Evolutionary conservation across 1,284 basidiomycete species (phyloP).

Genomic region (Cerioporus squamosus): DNA sequence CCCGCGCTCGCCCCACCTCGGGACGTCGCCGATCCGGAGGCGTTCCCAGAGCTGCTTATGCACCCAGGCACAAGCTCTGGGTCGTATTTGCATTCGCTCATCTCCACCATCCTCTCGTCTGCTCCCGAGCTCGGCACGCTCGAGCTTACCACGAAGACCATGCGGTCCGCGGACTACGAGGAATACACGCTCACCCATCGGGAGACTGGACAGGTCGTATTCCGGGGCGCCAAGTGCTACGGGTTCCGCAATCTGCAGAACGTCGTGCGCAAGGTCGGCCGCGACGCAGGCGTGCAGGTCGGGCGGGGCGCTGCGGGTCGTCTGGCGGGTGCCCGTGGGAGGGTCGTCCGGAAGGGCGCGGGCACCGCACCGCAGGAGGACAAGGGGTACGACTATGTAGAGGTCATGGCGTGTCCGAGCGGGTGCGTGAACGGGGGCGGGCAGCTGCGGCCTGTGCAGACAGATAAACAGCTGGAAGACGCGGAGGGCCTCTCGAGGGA

Average conservation of each 20-base stretch:
- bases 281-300: constrained; percentile 78
- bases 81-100: constrained; percentile 86
- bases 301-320: constrained; percentile 69
- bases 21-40: constrained; percentile 23
- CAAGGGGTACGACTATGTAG: constrained; percentile 89
- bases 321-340: constrained; percentile 38
- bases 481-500: constrained; percentile 64
- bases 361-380: constrained; percentile 47
- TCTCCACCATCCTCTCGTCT: constrained; percentile 51
- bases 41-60: constrained; percentile 73
- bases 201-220: constrained; percentile 65
- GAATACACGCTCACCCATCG: constrained; percentile 61
- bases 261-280: constrained; percentile 92
- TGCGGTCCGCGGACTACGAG: constrained; percentile 70
- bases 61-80: constrained; percentile 93
- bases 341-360: constrained; percentile 36
- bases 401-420: constrained; percentile 99
- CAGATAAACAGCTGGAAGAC: constrained; percentile 40
- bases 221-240: constrained; percentile 94
- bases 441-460: constrained; percentile 70
- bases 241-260: constrained; percentile 99
- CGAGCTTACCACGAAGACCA: constrained; percentile 59
- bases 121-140: constrained; percentile 49
- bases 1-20: constrained; percentile 12
- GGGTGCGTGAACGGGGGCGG: constrained; percentile 99